Conservation (phyloP, 208 protist genomes). For the Trypanosoma avium region DNA sequence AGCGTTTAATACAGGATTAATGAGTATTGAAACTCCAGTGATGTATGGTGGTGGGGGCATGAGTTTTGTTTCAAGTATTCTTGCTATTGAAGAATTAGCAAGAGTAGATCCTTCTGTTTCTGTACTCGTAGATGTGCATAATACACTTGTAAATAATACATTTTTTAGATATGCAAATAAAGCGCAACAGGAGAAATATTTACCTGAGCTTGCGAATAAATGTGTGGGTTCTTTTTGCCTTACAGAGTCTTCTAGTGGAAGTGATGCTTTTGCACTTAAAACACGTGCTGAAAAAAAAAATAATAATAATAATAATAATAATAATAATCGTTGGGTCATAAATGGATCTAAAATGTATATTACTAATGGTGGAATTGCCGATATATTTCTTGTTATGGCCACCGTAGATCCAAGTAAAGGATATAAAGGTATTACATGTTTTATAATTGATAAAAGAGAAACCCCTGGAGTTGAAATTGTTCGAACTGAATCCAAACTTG, state of each 20-base stretch:
- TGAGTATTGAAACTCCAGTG: slow-evolving; percentile 79
- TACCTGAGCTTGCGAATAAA: slow-evolving; percentile 82
- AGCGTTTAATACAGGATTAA: slow-evolving; percentile 80
- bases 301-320: too few species aligned
- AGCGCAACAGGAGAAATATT: slow-evolving; percentile 80
- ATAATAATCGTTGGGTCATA: slow-evolving; percentile 88
- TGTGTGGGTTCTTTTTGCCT: slow-evolving; percentile 92
- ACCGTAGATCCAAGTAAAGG: slow-evolving; percentile 85
- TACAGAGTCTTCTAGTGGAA: slow-evolving; percentile 79
- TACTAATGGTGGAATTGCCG: slow-evolving; percentile 90
- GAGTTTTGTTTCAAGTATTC: slow-evolving; percentile 75
- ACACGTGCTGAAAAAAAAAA: slow-evolving; percentile 80
- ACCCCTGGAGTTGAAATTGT: slow-evolving; percentile 89
- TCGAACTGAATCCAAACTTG: slow-evolving; percentile 94
- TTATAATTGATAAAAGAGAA: slow-evolving; percentile 89
- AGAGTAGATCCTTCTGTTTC: slow-evolving; percentile 85
- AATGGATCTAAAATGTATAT: slow-evolving; percentile 96
- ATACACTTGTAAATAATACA: slow-evolving; percentile 90
- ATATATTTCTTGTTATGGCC: slow-evolving; percentile 93
- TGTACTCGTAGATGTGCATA: slow-evolving; percentile 91
- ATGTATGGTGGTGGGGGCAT: slow-evolving; percentile 68
- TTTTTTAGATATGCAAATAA: slow-evolving; percentile 83
- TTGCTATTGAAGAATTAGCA: slow-evolving; percentile 88
- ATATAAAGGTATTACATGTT: slow-evolving; percentile 96
- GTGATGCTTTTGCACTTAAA: slow-evolving; percentile 92